Conservation (phyloP, 2,329 filamentous ascomycete genomes). For the Truncatella angustata region DNA sequence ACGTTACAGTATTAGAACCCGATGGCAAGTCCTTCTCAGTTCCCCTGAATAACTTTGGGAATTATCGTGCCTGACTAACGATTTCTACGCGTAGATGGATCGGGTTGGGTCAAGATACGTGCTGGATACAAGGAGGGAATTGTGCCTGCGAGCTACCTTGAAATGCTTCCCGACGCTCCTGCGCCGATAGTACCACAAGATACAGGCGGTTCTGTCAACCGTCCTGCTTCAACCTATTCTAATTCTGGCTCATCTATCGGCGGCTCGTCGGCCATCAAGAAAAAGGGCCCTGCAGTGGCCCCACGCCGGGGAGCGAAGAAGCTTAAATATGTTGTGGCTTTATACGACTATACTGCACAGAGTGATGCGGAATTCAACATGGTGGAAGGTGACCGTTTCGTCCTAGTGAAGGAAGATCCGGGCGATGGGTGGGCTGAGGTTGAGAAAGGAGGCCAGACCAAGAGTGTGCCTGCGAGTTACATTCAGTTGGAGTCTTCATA, state of each 20-base stretch:
- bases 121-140: constrained; percentile 75
- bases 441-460: constrained; percentile 81
- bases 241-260: constrained; percentile 69
- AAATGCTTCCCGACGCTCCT: constrained; percentile 52
- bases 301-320: constrained; percentile 91
- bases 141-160: constrained; percentile 84
- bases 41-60: constrained; percentile 1
- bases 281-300: constrained; percentile 88
- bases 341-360: constrained; percentile 88
- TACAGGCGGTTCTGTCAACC: constrained; percentile 43
- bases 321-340: constrained; percentile 84
- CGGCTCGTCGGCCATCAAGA: constrained; percentile 54
- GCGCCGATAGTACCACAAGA: constrained; percentile 43
- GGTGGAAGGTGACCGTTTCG: constrained; percentile 86
- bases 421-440: constrained; percentile 98
- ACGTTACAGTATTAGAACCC: constrained; percentile 75
- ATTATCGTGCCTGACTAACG: constrained; percentile 23
- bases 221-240: constrained; percentile 75
- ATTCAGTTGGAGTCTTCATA: constrained; percentile 56
- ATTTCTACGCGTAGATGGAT: constrained; percentile 62
- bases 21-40: constrained; percentile 67
- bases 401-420: constrained; percentile 80
- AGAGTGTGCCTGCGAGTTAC: constrained; percentile 93
- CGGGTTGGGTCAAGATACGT: constrained; percentile 87
- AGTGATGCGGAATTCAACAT: constrained; percentile 88